Evolutionary conservation across 805 yeast genomes (phyloP).

Genomic region (Cyberlindnera xishuangbannaensis): DNA sequence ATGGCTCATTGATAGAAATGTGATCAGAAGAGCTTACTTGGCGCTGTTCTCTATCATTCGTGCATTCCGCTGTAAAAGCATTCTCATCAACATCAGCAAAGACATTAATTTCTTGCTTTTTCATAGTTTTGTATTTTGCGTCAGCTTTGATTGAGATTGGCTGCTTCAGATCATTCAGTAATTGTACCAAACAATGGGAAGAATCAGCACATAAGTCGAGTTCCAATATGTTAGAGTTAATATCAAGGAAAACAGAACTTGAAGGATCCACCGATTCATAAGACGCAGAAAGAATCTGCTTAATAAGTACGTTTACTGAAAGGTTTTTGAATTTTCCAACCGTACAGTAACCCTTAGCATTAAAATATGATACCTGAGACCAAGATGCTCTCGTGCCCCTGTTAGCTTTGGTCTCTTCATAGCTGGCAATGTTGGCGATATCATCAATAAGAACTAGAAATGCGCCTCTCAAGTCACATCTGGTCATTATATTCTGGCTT

Average conservation of each 20-base stretch:
- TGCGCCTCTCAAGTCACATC: conserved; percentile 44
- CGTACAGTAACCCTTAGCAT: conserved; percentile 44
- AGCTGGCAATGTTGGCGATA: conserved; percentile 28
- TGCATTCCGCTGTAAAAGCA: conserved; percentile 20
- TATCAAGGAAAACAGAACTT: conserved; percentile 32
- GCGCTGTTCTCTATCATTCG: not conserved
- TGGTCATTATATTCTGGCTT: conserved; percentile 31
- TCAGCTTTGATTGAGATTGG: conserved; percentile 57
- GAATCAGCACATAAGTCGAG: conserved; percentile 81
- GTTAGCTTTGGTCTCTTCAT: conserved; percentile 24
- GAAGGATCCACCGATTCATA: conserved; percentile 18
- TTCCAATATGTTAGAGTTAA: conserved; percentile 42
- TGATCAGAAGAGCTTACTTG: too few species aligned
- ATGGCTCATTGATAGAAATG: conserved; percentile 12
- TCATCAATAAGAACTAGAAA: conserved; percentile 64
- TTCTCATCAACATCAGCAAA: conserved; percentile 34
- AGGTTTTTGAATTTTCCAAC: conserved; percentile 42
- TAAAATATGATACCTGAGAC: conserved; percentile 37
- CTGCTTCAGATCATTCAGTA: conserved; percentile 65
- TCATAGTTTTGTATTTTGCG: conserved; percentile 45
- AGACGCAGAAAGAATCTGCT: conserved; percentile 27
- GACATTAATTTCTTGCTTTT: conserved; percentile 29
- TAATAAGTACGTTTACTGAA: conserved; percentile 8
- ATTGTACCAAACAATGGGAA: conserved; percentile 60
- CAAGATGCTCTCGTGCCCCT: conserved; percentile 26